These are phyloP conservation scores for Acacia pycnantha DNA, from an alignment of 331 rosid genomes.

Conservation along the genomic window DNA sequence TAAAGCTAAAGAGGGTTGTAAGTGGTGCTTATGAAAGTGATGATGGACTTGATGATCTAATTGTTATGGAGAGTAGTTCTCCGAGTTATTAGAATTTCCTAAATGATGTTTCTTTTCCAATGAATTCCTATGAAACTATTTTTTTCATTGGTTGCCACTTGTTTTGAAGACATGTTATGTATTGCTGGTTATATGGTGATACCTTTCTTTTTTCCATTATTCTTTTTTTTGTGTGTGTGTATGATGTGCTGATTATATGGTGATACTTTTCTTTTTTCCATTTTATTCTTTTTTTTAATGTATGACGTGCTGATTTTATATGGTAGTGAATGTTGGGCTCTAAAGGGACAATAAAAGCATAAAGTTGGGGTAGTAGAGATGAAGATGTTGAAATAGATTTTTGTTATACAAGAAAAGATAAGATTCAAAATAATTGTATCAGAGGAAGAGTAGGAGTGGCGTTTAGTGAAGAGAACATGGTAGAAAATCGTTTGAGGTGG, in stretches of 20 bases:
- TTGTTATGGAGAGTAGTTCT: background rate
- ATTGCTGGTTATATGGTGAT: background rate
- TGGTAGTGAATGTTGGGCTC: no score
- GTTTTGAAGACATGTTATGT: background rate
- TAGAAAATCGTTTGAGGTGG: no score
- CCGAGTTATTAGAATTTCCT: background rate
- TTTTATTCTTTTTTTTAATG: background rate
- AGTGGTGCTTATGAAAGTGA: background rate
- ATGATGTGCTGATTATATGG: no score
- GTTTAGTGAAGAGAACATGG: no score
- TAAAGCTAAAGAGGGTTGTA: background rate
- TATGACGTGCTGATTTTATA: background rate
- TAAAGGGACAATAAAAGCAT: no score
- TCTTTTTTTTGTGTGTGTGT: background rate
- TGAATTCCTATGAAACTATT: background rate
- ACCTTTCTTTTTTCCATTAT: background rate
- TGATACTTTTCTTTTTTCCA: background rate
- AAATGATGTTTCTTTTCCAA: background rate
- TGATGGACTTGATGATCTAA: background rate
- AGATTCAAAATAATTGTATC: no score
- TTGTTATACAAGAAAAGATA: no score
- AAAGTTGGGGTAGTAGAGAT: no score
- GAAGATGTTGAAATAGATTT: no score
- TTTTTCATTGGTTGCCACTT: background rate
- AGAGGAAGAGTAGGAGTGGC: no score